phyloP scores from a whole-genome alignment of 2,329 filamentous ascomycete species.

The Zymoseptoria passerinii region DNA sequence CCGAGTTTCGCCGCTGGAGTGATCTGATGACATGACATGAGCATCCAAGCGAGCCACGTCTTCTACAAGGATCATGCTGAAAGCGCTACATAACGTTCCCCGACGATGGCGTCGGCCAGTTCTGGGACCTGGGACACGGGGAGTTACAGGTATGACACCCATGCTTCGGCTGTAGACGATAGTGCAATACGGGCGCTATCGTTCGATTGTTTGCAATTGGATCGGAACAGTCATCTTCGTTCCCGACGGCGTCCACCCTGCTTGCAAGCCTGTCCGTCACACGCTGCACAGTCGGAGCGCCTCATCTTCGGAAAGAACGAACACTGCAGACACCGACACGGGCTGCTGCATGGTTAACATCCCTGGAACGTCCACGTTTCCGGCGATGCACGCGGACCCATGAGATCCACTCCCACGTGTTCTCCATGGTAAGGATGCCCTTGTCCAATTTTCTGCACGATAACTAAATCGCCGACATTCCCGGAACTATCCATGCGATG shows the following conservation, averaged over 20 bases:
- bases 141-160: not conserved
- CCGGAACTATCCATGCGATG: not conserved
- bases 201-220: not conserved
- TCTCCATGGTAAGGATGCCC: not conserved
- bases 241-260: not conserved
- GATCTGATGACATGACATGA: not conserved
- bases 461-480: not conserved
- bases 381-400: not conserved
- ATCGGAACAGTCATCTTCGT: not conserved
- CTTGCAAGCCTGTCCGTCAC: not conserved
- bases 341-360: not conserved
- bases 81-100: not conserved
- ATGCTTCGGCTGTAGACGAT: not conserved
- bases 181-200: not conserved
- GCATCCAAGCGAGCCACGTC: not conserved
- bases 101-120: not conserved
- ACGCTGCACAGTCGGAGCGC: not conserved
- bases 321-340: not conserved
- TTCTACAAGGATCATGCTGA: not conserved
- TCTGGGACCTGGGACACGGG: not conserved
- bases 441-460: not conserved
- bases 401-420: not conserved
- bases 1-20: not conserved
- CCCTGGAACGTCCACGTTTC: not conserved
- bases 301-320: not conserved